Base-by-base conservation (phyloP, 2,329 filamentous ascomycete genomes). In the Neonectria neomacrospora region DNA sequence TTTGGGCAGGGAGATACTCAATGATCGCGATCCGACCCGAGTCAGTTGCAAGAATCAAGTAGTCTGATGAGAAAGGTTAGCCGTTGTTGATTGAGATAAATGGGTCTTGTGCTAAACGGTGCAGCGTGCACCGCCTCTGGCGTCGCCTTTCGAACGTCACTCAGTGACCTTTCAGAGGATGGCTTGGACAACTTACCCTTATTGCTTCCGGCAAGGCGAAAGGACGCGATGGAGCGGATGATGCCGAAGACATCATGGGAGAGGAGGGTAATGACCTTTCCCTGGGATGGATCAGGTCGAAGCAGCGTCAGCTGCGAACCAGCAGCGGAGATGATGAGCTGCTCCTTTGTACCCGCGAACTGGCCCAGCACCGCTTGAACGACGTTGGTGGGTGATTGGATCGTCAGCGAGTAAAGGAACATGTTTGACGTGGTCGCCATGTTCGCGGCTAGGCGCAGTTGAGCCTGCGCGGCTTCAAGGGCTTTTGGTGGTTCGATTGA, bases 381-480 rank as follows among this genome's bases (percentile, higher is more conserved):
- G 75, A 97, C 89, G 64, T 93, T 91, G 70, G 94, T 94, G 34
- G 96, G 93, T 72, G 93, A 91, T 81, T 97, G 94, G 75, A 99
- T 90, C 72, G 96, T 98, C 83, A 99, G 86, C 75, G 93, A 96
- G 83, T 99, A 99, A 83, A 99, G 90, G 80, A 97, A 97, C 93
- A 97, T 97, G 79, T 95, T 95, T 70, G 94, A 97, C 66, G 95
- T 97, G 78, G 94, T 97, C 83, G 96, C 95, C 96, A 98, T 98
- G 77, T 77, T 86, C 76, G 75, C 80, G 75, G 75, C 75, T 79
- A 75, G 76, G 80, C 81, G 81, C 82, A 82, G 81, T 77, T 76
- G 71, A 81, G 80, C 81, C 83, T 82, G 82, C 81, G 80, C 81
- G 80, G 81, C 80, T 77, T 75, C 69, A 65, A 68, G 58, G 59